Conservation (phyloP, 805 yeast genomes). For the Kregervanrija pseudodelftensis region DNA sequence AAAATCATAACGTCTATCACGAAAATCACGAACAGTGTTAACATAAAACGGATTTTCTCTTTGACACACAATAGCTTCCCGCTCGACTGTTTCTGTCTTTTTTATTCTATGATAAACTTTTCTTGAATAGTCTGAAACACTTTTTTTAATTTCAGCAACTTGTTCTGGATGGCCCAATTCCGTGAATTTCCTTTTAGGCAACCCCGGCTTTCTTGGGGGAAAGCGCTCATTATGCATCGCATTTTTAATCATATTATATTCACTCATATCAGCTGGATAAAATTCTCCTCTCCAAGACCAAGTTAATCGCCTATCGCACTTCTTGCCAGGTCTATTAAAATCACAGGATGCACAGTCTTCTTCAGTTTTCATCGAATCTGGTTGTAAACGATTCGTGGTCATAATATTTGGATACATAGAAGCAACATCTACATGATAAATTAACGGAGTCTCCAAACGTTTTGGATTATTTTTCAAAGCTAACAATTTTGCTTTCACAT, state of each 20-base stretch:
- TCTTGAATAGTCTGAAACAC: slow-evolving; percentile 76
- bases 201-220: slow-evolving; percentile 51
- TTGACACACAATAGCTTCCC: slow-evolving; percentile 94
- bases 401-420: slow-evolving; percentile 99
- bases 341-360: slow-evolving; percentile 97
- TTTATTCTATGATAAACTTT: slow-evolving; percentile 80
- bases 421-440: slow-evolving; percentile 97
- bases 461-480: slow-evolving; percentile 55
- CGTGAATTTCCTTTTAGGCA: slow-evolving; percentile 59
- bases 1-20: slow-evolving; percentile 94
- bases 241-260: slow-evolving; percentile 82
- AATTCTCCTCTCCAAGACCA: slow-evolving; percentile 99
- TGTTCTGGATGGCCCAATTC: slow-evolving; percentile 75
- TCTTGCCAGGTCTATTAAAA: slow-evolving; percentile 90
- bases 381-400: slow-evolving; percentile 95
- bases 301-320: slow-evolving; percentile 82
- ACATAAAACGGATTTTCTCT: slow-evolving; percentile 97
- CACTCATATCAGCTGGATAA: slow-evolving; percentile 85
- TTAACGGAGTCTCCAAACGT: slow-evolving; percentile 73
- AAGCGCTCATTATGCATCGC: slow-evolving; percentile 75
- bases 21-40: slow-evolving; percentile 84
- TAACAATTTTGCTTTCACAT: slow-evolving; percentile 47
- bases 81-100: slow-evolving; percentile 73
- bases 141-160: slow-evolving; percentile 63
- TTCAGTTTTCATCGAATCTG: slow-evolving; percentile 94